Percentiles rank a stretch among this genome's conserved stretches.
These are phyloP conservation scores for Marvania coccoides DNA, from an alignment of 139 green algal genomes.

Conservation along the genomic window DNA sequence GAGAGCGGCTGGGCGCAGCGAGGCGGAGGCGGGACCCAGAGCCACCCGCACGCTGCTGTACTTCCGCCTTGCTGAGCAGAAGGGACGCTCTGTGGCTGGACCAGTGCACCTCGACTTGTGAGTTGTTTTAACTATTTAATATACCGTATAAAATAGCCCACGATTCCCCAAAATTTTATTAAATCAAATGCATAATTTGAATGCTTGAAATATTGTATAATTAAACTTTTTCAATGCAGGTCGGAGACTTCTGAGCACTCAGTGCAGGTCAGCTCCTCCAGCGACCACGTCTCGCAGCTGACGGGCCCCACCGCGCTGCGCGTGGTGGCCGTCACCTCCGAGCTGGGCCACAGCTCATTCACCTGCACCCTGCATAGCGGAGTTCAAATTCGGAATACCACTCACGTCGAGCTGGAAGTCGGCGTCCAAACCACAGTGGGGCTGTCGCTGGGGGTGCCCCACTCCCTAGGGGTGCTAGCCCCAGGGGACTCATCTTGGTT, in stretches of 20 bases:
- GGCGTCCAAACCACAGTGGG: conserved; percentile 16
- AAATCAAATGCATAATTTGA: too few relatives aligned
- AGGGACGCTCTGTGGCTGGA: conserved; percentile 11
- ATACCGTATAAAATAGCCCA: too few relatives aligned
- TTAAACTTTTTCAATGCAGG: too few relatives aligned
- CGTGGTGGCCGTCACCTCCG: neutral
- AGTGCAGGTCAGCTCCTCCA: too few relatives aligned
- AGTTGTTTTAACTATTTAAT: too few relatives aligned
- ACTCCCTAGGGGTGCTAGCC: conserved; percentile 19
- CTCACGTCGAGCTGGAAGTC: conserved; percentile 22
- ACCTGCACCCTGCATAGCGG: conserved; percentile 21
- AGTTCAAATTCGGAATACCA: conserved; percentile 39
- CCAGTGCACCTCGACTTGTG: conserved; percentile 21
- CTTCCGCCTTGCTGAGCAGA: conserved; percentile 27
- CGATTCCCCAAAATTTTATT: too few relatives aligned
- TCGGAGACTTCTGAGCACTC: too few relatives aligned
- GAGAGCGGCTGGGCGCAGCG: neutral
- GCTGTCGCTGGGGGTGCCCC: neutral
- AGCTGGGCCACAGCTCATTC: neutral
- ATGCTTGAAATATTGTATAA: too few relatives aligned
- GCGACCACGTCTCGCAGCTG: too few relatives aligned
- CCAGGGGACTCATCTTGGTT: conserved; percentile 36
- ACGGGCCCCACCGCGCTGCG: neutral
- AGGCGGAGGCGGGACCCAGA: neutral
- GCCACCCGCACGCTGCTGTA: conserved; percentile 20